phyloP scores from a whole-genome alignment of 228 moss, liverwort and hornwort genomes.

The Sphagnum magellanicum region DNA sequence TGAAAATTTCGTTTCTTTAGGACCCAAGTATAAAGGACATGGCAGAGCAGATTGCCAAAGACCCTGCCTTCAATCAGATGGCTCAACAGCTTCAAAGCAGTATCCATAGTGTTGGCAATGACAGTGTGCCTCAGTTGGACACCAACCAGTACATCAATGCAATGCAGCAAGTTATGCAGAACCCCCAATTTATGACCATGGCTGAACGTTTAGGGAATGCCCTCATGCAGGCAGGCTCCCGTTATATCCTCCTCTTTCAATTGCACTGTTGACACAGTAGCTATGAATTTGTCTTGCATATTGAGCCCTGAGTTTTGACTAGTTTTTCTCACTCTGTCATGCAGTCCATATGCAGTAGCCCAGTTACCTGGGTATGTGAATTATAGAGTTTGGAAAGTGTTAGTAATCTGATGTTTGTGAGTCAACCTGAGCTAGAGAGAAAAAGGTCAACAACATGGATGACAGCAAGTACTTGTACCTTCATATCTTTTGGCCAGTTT shows the following conservation, averaged over 20 bases:
- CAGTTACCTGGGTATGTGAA: no score
- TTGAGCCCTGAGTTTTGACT: no score
- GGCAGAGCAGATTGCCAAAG: constrained; percentile 99
- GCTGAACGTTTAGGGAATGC: constrained; percentile 97
- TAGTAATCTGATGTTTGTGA: no score
- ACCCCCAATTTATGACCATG: constrained; percentile 99
- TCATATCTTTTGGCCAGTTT: no score
- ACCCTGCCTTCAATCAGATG: constrained; percentile 98
- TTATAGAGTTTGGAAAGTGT: no score
- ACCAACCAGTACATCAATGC: constrained; percentile 89
- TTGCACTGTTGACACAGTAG: no score
- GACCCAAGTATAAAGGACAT: constrained; percentile 99
- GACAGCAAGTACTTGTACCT: no score
- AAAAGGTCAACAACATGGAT: no score
- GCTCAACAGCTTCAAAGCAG: constrained; percentile 92
- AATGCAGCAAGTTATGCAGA: constrained; percentile 99
- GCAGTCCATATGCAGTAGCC: no score
- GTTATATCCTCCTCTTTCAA: neutral
- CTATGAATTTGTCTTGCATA: no score
- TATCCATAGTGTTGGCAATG: constrained; percentile 71
- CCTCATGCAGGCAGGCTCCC: constrained; percentile 11
- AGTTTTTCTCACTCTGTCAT: no score
- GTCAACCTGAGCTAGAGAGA: no score
- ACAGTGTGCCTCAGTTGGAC: constrained; percentile 82
- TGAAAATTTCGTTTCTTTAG: constrained; percentile 12